Evolutionary conservation across 192 early-diverging fungal species (phyloP).

Genomic region (Coemansia sp.): DNA sequence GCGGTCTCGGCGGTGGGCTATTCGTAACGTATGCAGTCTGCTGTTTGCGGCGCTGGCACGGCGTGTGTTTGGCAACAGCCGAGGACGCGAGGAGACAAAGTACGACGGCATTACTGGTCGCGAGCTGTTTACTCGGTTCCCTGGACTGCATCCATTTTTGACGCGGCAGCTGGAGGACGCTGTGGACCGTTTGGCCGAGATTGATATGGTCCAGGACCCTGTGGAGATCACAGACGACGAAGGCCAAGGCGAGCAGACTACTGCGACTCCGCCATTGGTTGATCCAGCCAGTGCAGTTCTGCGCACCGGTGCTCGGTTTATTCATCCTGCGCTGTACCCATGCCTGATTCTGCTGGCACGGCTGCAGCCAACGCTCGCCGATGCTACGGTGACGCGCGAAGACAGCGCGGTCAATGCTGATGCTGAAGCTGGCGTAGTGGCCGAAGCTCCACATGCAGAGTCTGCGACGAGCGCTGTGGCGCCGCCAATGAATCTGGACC

Average conservation of each 20-base stretch:
- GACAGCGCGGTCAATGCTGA: background rate
- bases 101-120: slow-evolving; percentile 78
- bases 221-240: background rate
- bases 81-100: slow-evolving; percentile 68
- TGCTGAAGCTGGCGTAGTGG: slow-evolving; percentile 24
- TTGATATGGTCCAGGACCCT: slow-evolving; percentile 18
- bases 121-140: slow-evolving; percentile 90
- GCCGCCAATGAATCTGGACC: slow-evolving; percentile 51
- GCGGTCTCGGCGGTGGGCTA: slow-evolving; percentile 79
- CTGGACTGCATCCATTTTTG: slow-evolving; percentile 74
- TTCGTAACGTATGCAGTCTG: slow-evolving; percentile 93
- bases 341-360: slow-evolving; percentile 84
- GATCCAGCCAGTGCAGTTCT: slow-evolving; percentile 21
- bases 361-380: slow-evolving; percentile 65
- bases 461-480: slow-evolving; percentile 39
- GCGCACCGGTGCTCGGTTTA: slow-evolving; percentile 50
- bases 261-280: background rate
- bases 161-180: slow-evolving; percentile 71
- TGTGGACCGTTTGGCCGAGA: slow-evolving; percentile 56
- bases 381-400: slow-evolving; percentile 10
- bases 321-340: slow-evolving; percentile 90
- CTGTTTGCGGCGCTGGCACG: slow-evolving; percentile 83
- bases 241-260: background rate
- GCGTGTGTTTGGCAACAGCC: slow-evolving; percentile 83
- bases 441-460: slow-evolving; percentile 28